Evolutionary conservation across 345 rosid genomes (phyloP), one percentile per base, ranked within the genome.

Genomic region (Citrus maxima): DNA sequence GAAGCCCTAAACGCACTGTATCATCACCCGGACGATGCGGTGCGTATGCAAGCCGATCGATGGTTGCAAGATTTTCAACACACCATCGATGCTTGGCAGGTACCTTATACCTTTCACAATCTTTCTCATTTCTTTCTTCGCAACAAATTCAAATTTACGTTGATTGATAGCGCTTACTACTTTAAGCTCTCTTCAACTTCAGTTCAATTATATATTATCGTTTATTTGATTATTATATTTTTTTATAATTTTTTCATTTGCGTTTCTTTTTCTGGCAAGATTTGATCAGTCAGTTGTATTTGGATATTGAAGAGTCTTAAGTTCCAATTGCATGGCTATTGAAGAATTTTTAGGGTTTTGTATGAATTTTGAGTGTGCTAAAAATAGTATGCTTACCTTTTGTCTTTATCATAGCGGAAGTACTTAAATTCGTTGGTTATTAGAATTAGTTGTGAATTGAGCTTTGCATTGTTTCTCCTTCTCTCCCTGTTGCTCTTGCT

Each of bases 71-170:
- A 84, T 66, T 94, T 97, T 83, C 98, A 97, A 78, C 96, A 90
- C 85, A 94, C 98, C 32, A 80, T 97, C 85, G 98, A 97, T 83
- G 98, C 99, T 73, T 97, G 99, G 99, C 98, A 94, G 98, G 98
- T 87, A 70, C 76, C 69, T 67, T 63, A 69, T 87, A 70, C 77
- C 67, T 67, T 59, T 72, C 16, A 34, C 34, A 12, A 63, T 49
- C 4, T 64, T 25, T 10, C 18, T 1, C 40, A 69, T 75, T 32
- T 30, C 73, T 24, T 14, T 24, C 37, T 61, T 73, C 3, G 7
- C 22, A 7, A 4, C 27, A 12, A 59, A n/a, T n/a, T 59, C 51
- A 24, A 56, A 58, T 22, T 73, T 40, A 10, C 54, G 12, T 28
- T 2, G 58, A 19, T 63, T 62, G 10, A 25, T 62, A 61, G 18